Percentiles rank a stretch among this genome's conserved stretches.
Conservation (phyloP, 2,329 filamentous ascomycete genomes). For the Shiraia sp. region DNA sequence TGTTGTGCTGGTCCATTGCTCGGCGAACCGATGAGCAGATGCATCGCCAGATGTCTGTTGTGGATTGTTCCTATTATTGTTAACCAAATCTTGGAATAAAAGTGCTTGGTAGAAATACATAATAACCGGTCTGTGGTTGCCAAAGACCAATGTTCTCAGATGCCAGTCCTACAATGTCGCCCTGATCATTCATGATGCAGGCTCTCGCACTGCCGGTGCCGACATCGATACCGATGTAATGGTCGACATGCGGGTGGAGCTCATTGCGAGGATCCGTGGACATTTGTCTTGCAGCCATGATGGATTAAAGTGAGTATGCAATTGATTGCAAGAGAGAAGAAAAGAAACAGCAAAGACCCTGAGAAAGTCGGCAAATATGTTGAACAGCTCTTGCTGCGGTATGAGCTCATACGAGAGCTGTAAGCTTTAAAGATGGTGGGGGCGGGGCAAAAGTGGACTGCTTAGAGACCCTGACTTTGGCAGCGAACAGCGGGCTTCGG, state of each 20-base stretch:
- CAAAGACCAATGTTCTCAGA: conserved; percentile 58
- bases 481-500: conserved; percentile 19
- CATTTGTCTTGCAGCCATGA: conserved; percentile 47
- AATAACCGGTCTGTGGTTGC: conserved; percentile 60
- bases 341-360: background rate
- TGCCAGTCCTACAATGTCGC: conserved; percentile 74
- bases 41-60: conserved; percentile 92
- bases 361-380: conserved; percentile 26
- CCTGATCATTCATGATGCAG: conserved; percentile 89
- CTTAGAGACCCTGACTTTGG: conserved; percentile 24
- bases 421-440: conserved; percentile 34
- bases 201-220: conserved; percentile 94
- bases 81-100: conserved; percentile 7
- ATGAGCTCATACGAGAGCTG: conserved; percentile 43
- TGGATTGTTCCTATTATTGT: conserved; percentile 82
- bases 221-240: conserved; percentile 88
- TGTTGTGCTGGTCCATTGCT: conserved; percentile 78
- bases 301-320: conserved; percentile 32
- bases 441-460: conserved; percentile 29
- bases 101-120: conserved; percentile 44
- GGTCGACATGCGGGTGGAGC: conserved; percentile 59
- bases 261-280: conserved; percentile 60
- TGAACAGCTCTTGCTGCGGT: conserved; percentile 37
- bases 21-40: conserved; percentile 87
- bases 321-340: conserved; percentile 9